Conservation (phyloP, 2,329 filamentous ascomycete species). For the Alternaria viburni region DNA sequence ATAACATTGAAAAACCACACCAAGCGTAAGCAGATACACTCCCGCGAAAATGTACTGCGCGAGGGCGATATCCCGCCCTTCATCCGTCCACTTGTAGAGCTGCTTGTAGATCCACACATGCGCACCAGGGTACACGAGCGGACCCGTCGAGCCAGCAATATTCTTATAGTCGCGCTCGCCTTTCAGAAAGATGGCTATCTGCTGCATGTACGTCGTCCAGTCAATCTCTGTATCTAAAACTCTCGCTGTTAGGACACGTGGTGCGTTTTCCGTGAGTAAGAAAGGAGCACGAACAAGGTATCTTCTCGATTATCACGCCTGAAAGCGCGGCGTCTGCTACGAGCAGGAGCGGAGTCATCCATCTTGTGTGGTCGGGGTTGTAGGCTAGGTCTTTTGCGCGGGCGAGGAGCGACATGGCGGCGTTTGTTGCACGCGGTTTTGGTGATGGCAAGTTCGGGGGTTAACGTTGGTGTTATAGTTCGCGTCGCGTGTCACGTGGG, state of each 20-base stretch:
- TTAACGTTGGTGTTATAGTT: conserved; percentile 29
- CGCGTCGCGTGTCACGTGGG: conserved; percentile 29
- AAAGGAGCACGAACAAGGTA: conserved; percentile 72
- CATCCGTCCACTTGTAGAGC: conserved; percentile 78
- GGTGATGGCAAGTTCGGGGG: conserved; percentile 2
- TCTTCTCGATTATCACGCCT: conserved; percentile 75
- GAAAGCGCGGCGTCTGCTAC: conserved; percentile 75
- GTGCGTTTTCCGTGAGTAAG: neutral
- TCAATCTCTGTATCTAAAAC: conserved; percentile 91
- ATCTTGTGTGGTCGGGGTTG: conserved; percentile 64
- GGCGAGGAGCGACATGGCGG: conserved; percentile 47
- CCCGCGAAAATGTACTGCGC: conserved; percentile 86
- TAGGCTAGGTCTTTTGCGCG: conserved; percentile 50
- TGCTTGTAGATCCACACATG: conserved; percentile 90
- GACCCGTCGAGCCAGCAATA: conserved; percentile 87
- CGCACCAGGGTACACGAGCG: conserved; percentile 90
- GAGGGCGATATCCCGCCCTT: conserved; percentile 75
- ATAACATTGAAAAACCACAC: conserved; percentile 83
- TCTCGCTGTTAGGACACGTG: conserved; percentile 26
- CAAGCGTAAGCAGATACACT: conserved; percentile 78
- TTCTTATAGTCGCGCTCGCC: conserved; percentile 89
- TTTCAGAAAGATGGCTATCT: conserved; percentile 76
- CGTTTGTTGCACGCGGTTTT: neutral
- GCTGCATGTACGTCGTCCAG: conserved; percentile 97
- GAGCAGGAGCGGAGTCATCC: conserved; percentile 71